phyloP scores from a whole-genome alignment of 2,329 filamentous ascomycete genomes.

The Epicoccum sorghinum region DNA sequence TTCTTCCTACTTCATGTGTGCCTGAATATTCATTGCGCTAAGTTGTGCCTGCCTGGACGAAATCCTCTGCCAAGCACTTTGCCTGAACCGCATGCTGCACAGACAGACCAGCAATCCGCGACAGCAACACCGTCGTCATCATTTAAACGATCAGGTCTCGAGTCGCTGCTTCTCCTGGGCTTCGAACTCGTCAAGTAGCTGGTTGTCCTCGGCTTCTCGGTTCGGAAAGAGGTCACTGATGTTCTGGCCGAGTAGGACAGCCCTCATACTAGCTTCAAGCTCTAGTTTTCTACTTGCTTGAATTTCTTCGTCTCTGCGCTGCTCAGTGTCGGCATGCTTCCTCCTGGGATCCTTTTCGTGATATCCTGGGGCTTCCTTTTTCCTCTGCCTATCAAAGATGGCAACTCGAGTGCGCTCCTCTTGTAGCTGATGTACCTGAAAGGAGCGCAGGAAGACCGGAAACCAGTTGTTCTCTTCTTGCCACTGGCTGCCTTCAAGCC shows the following conservation, averaged over 20 bases:
- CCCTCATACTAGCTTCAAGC: slow-evolving; percentile 4
- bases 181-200: neutral
- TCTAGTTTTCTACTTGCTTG: neutral
- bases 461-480: slow-evolving; percentile 1
- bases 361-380: neutral
- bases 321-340: neutral
- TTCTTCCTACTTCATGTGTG: no score
- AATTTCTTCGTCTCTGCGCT: neutral
- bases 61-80: neutral
- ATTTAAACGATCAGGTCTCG: neutral
- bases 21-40: neutral
- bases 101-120: neutral
- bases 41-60: neutral
- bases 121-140: no score
- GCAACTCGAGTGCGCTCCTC: neutral
- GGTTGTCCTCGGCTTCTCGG: slow-evolving; percentile 6
- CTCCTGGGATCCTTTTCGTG: slow-evolving; percentile 5
- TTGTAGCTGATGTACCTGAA: slow-evolving; percentile 1
- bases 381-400: neutral
- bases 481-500: neutral
- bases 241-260: neutral
- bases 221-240: slow-evolving; percentile 2
- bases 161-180: no score
- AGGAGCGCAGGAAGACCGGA: slow-evolving; percentile 5
- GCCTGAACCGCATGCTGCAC: neutral